These are phyloP conservation scores for Penicillium sp. DNA, from an alignment of 2,329 filamentous ascomycete species.

Conservation along the genomic window DNA sequence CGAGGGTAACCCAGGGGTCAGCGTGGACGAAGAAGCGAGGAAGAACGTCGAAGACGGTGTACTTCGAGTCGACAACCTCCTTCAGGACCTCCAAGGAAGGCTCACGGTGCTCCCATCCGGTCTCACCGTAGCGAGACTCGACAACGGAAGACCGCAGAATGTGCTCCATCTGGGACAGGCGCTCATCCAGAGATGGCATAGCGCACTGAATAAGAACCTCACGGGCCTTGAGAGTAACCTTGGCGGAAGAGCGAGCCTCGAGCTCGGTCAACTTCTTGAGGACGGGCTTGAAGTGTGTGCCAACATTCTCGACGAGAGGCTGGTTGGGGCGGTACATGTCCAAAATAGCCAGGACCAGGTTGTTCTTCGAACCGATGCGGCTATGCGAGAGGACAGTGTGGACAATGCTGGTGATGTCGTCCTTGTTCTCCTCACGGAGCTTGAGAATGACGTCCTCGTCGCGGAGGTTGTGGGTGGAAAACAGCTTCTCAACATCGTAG, in stretches of 20 bases:
- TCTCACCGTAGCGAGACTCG: conserved; percentile 96
- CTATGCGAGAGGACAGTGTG: conserved; percentile 92
- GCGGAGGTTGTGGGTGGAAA: conserved; percentile 78
- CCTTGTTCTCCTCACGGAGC: conserved; percentile 94
- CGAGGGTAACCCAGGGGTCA: conserved; percentile 90
- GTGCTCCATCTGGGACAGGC: conserved; percentile 95
- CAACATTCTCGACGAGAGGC: conserved; percentile 82
- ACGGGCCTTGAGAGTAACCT: conserved; percentile 94
- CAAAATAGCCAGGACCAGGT: conserved; percentile 84
- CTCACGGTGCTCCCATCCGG: conserved; percentile 92
- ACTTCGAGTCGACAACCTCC: conserved; percentile 97
- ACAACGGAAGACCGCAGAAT: conserved; percentile 94
- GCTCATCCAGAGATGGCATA: conserved; percentile 91
- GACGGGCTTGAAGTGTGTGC: conserved; percentile 79
- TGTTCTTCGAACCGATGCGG: conserved; percentile 89
- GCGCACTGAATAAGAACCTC: conserved; percentile 97
- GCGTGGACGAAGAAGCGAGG: conserved; percentile 93
- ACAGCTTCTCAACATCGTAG: conserved; percentile 78
- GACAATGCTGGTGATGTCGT: conserved; percentile 80
- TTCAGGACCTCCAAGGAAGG: conserved; percentile 88
- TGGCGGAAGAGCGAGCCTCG: conserved; percentile 80
- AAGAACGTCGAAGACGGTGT: conserved; percentile 95
- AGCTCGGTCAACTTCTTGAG: conserved; percentile 88
- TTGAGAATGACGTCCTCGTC: conserved; percentile 93
- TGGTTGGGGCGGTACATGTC: conserved; percentile 95